A percentile compares a stretch with the other conserved stretches of the same genome.
These are phyloP conservation scores for Dictyostelium discoideum DNA, from an alignment of 78 protist genomes.

Conservation along the genomic window dicty_2.7 NC_007088.5:5295501-5296000, in stretches of 20 bases:
- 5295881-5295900: slow-evolving; percentile 62
- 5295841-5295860: slow-evolving; percentile 39
- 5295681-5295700: slow-evolving; percentile 74
- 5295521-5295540: slow-evolving; percentile 77
- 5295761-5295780: slow-evolving; percentile 72
- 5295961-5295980: slow-evolving; percentile 61
- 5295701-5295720: slow-evolving; percentile 71
- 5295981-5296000: slow-evolving; percentile 3
- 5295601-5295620: slow-evolving; percentile 30
- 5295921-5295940: slow-evolving; percentile 58
- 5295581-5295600: slow-evolving; percentile 60
- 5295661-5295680: slow-evolving; percentile 24
- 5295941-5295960: slow-evolving; percentile 14
- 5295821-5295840: slow-evolving; percentile 60
- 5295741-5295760: slow-evolving; percentile 64
- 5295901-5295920: slow-evolving; percentile 47
- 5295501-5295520: slow-evolving; percentile 76
- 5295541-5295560: slow-evolving; percentile 74
- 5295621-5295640: slow-evolving; percentile 48
- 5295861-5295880: slow-evolving; percentile 64
- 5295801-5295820: slow-evolving; percentile 71
- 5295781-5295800: slow-evolving; percentile 37
- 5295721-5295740: slow-evolving; percentile 65
- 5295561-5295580: slow-evolving; percentile 70
- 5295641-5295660: slow-evolving; percentile 57